These are phyloP conservation scores for Cenchrus purpureus DNA, from an alignment of 176 grass and related monocot species.

Conservation along the genomic window DNA sequence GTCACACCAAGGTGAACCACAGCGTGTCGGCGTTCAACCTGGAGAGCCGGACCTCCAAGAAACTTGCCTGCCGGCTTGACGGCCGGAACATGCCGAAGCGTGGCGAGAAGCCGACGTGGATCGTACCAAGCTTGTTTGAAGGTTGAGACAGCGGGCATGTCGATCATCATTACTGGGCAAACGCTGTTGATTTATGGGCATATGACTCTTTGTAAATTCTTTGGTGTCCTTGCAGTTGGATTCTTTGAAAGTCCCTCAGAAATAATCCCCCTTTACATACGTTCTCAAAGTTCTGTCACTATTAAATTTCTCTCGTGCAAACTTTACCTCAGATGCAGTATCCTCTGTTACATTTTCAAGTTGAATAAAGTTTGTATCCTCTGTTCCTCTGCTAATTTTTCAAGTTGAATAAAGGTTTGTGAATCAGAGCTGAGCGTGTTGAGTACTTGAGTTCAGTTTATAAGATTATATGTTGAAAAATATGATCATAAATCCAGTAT, in stretches of 20 bases:
- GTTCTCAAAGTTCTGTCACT: not conserved
- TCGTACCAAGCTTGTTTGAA: slow-evolving; percentile 41
- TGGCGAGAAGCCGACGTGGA: slow-evolving; percentile 40
- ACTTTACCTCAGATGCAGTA: not conserved
- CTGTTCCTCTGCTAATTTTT: not conserved
- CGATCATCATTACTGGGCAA: not conserved
- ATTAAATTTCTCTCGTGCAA: not conserved
- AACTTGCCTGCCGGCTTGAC: slow-evolving; percentile 29
- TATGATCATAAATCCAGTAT: not conserved
- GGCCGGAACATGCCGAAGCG: slow-evolving; percentile 28
- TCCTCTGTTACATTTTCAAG: slow-evolving; percentile 21
- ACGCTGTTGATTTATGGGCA: not conserved
- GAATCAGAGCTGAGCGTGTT: not conserved
- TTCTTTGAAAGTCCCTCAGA: too few species aligned
- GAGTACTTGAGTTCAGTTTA: not conserved
- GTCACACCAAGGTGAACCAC: slow-evolving; percentile 38
- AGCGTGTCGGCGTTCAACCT: slow-evolving; percentile 42
- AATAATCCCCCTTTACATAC: slow-evolving; percentile 7
- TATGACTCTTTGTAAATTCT: slow-evolving; percentile 15
- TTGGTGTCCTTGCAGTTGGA: not conserved
- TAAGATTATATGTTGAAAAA: not conserved
- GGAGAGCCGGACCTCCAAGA: slow-evolving; percentile 34
- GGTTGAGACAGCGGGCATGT: slow-evolving; percentile 5
- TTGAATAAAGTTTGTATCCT: slow-evolving; percentile 20
- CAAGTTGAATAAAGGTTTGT: not conserved